Evolutionary conservation across 176 grass and related monocot genomes (phyloP), one percentile per base, ranked within the genome.

Genomic region (Secale cereale): DNA sequence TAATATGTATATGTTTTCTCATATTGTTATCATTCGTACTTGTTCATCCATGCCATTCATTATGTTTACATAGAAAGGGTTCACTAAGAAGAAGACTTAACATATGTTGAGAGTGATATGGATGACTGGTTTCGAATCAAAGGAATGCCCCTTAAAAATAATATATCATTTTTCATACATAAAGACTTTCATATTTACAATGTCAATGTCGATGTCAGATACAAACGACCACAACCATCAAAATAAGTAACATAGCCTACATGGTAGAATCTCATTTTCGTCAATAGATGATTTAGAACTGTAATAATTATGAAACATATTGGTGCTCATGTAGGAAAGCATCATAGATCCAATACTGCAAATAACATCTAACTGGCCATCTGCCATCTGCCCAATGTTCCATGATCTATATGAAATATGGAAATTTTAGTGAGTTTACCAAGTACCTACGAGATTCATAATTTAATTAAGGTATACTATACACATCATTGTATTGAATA

Each of bases 221-320:
- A 46, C 71, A 83, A 54, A 36, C 59, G 9, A 83, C 12, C 48
- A 82, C 65, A 82, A 31, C n/a, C 7, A 59, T 82, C 31, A 23
- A 70, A 70, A 56, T 16, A 70, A 59, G 46, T 20, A 61, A 39
- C 36, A 73, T 32, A 17, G 36, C 36, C 4, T 78, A 70, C 31
- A 70, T 40, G 17, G 32, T 1, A 5, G 0, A 20, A 71, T 79
- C 20, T 59, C 35, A 70, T 59, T 28, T 35, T 17, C 19, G 13
- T 29, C 7, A 69, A 35, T 0, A 63, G 48, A 77, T 78, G 20
- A 73, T 77, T 63, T 63, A 63, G 22, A 63, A 35, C 5, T 50
- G 37, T 72, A 50, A 46, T 31, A 65, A 74, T 57, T 20, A 16
- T 57, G 11, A 70, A 20, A 20, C 8, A 3, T 31, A 62, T 86